Conservation (phyloP, 116 monocot genomes). For the Papilionanthe hybrid region DNA sequence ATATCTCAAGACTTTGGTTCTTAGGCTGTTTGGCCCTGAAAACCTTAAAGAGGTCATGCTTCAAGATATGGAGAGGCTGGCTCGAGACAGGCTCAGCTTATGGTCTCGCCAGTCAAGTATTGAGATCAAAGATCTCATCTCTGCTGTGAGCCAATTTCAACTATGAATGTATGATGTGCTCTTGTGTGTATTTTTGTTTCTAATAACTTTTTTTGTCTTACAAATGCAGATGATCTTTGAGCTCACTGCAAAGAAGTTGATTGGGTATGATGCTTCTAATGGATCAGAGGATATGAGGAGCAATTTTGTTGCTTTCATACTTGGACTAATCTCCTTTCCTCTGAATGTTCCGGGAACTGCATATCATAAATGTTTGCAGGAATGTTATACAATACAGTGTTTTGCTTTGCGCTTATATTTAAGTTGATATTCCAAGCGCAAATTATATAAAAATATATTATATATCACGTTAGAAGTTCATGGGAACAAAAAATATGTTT, state of each 20-base stretch:
- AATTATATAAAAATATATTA: too few relatives aligned
- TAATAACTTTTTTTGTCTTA: background rate
- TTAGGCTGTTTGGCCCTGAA: conserved; percentile 36
- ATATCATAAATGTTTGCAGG: conserved; percentile 36
- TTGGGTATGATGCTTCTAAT: conserved; percentile 30
- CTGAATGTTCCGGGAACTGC: conserved; percentile 48
- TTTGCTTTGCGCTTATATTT: too few relatives aligned
- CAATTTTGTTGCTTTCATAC: conserved; percentile 42
- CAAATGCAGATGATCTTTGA: conserved; percentile 54
- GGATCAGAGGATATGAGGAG: conserved; percentile 23
- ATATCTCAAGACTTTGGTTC: conserved; percentile 44
- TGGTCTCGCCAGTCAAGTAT: conserved; percentile 30
- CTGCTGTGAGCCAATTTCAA: conserved; percentile 16
- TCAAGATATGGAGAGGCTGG: conserved; percentile 24
- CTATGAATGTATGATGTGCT: background rate
- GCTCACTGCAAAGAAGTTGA: conserved; percentile 44
- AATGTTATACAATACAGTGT: too few relatives aligned
- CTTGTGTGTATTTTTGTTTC: background rate
- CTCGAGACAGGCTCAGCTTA: conserved; percentile 8
- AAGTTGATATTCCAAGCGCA: too few relatives aligned
- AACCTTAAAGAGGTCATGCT: conserved; percentile 30
- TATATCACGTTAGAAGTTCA: too few relatives aligned
- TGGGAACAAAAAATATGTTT: too few relatives aligned
- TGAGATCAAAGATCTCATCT: conserved; percentile 36
- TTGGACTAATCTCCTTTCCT: conserved; percentile 46